Conservation (phyloP, 2,329 filamentous ascomycete species). For the Tricladium varicosporioides region DNA sequence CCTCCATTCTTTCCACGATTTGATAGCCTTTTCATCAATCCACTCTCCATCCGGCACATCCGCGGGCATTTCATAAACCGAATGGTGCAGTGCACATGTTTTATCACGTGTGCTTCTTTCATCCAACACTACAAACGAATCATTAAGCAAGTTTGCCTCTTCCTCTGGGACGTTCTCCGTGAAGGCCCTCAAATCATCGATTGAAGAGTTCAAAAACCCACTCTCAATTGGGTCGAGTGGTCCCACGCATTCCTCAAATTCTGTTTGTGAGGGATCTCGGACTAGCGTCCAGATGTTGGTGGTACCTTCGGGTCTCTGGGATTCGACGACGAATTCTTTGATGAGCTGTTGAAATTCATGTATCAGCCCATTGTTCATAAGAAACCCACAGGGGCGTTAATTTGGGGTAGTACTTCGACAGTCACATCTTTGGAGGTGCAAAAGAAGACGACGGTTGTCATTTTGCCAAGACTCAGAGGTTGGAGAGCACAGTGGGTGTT, state of each 20-base stretch:
- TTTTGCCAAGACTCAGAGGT: not conserved
- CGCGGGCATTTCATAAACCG: not conserved
- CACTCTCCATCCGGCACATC: not conserved
- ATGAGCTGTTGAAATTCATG: not conserved
- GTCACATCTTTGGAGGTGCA: not conserved
- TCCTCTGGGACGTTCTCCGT: not conserved
- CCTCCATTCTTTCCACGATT: slow-evolving; percentile 1
- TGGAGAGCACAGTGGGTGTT: not conserved
- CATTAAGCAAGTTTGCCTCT: not conserved
- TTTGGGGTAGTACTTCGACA: not conserved
- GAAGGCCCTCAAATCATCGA: not conserved
- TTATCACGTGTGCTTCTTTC: not conserved
- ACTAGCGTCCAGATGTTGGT: slow-evolving; percentile 1
- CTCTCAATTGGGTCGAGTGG: not conserved
- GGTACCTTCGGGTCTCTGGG: not conserved
- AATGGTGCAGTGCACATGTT: not conserved
- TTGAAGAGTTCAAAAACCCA: not conserved
- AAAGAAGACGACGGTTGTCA: not conserved
- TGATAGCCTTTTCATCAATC: not conserved
- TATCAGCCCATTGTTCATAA: too few species aligned
- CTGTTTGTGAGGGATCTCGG: not conserved
- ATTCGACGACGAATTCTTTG: slow-evolving; percentile 4
- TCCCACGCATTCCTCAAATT: not conserved
- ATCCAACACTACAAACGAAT: not conserved
- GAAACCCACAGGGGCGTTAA: too few species aligned